Conservation (phyloP, 495 filamentous ascomycete species). For the Xeromyces bisporus region DNA sequence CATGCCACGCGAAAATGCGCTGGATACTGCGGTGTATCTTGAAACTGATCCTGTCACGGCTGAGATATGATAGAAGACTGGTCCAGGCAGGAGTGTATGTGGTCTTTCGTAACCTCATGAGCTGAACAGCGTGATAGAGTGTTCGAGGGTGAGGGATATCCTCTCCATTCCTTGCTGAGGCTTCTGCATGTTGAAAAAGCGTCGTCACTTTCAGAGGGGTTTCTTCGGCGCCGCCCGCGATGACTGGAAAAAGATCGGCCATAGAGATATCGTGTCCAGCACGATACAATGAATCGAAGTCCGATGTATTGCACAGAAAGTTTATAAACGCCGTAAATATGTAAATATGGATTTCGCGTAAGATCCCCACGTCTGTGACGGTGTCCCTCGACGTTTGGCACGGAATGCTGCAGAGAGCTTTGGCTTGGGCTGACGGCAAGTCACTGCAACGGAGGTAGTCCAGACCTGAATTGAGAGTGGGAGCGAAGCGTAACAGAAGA, state of each 20-base stretch:
- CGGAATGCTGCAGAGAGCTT: conserved; percentile 16
- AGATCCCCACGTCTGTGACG: conserved; percentile 5
- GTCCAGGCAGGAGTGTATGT: conserved; percentile 24
- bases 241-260: conserved; percentile 17
- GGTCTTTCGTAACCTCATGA: conserved; percentile 13
- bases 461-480: conserved; percentile 21
- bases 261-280: conserved; percentile 12
- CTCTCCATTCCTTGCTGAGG: conserved; percentile 1
- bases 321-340: conserved; percentile 33
- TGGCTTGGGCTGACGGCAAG: conserved; percentile 17
- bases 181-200: conserved; percentile 9
- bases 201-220: conserved; percentile 4
- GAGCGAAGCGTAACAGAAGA: conserved; percentile 29
- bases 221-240: conserved; percentile 5
- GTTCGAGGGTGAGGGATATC: conserved; percentile 10
- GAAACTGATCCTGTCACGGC: not conserved
- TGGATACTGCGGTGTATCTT: conserved; percentile 11
- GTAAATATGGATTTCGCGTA: conserved; percentile 19
- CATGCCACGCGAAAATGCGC: conserved; percentile 27
- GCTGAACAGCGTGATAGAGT: not conserved
- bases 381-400: conserved; percentile 5
- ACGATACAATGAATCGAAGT: conserved; percentile 1
- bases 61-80: conserved; percentile 10
- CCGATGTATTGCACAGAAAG: conserved; percentile 24
- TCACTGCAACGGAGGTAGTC: conserved; percentile 23